Percentiles rank a stretch among this genome's conserved stretches.
phyloP scores from a whole-genome alignment of 306 rosid genomes.

The Casuarina equisetifolia region DNA sequence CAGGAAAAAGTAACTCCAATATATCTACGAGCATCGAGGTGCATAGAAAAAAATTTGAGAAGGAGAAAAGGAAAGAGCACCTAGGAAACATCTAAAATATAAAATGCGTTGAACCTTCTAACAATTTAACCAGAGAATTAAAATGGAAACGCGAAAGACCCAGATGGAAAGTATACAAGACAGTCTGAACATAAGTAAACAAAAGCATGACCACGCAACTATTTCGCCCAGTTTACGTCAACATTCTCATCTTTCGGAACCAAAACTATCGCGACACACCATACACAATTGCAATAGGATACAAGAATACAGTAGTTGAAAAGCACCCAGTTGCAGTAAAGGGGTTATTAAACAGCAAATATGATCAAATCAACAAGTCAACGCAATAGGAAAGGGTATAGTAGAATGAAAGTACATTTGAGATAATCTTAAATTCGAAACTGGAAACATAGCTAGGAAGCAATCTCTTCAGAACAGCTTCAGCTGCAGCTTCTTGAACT shows the following conservation, averaged over 20 bases:
- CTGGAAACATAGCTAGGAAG: conserved; percentile 69
- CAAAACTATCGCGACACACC: neutral
- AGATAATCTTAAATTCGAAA: conserved; percentile 64
- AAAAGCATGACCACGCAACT: neutral
- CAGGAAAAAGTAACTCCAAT: neutral
- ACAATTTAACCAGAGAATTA: neutral
- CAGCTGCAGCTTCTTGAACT: conserved; percentile 76
- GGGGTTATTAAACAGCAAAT: conserved; percentile 1
- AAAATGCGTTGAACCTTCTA: neutral
- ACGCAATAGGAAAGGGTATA: neutral
- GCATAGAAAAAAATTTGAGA: neutral
- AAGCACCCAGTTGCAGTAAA: conserved; percentile 21
- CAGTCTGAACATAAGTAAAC: neutral
- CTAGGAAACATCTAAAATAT: neutral
- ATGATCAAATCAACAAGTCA: conserved; percentile 11
- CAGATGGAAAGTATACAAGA: neutral
- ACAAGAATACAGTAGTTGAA: conserved; percentile 6
- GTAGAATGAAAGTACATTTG: conserved; percentile 47
- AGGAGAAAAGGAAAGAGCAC: neutral
- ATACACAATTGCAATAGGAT: neutral
- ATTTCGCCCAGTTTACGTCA: neutral
- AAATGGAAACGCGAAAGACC: neutral
- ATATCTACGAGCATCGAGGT: neutral
- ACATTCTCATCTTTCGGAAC: neutral
- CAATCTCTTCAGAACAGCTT: conserved; percentile 56